Percentiles rank a stretch among this genome's conserved stretches.
These are phyloP conservation scores for Tolypocladium ovalisporum DNA, from an alignment of 2,329 filamentous ascomycete genomes.

Conservation along the genomic window DNA sequence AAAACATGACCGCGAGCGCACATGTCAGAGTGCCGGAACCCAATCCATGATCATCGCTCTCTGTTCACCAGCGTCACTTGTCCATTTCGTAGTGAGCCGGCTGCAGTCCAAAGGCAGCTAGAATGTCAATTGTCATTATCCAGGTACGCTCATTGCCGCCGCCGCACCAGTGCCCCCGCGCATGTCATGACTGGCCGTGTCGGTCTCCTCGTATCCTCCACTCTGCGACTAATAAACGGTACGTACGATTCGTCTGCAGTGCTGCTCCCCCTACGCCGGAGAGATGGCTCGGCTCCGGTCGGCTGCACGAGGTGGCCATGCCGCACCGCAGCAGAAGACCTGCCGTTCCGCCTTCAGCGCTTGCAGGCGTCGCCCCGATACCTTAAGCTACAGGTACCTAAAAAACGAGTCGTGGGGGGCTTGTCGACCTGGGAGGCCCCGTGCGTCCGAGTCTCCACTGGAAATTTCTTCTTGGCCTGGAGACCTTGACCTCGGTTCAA, in stretches of 20 bases:
- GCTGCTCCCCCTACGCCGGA: conserved; percentile 2
- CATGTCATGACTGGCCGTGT: not conserved
- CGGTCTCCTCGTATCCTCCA: not conserved
- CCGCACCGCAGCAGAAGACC: not conserved
- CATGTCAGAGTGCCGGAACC: not conserved
- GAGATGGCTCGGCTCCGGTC: conserved; percentile 5
- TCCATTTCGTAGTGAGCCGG: not conserved
- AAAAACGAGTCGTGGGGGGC: not conserved
- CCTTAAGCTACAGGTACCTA: too few relatives aligned
- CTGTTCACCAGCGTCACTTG: not conserved
- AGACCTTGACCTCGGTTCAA: not conserved
- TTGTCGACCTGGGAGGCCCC: not conserved
- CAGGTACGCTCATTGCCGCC: too few relatives aligned
- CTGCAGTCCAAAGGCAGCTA: not conserved
- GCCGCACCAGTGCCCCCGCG: not conserved
- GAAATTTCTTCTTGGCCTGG: not conserved
- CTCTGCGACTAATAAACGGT: not conserved
- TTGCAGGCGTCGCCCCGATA: not conserved
- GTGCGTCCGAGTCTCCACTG: not conserved
- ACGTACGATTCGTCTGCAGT: not conserved
- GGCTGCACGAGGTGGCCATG: not conserved
- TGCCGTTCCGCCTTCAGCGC: not conserved
- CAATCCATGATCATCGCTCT: not conserved
- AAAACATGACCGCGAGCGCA: conserved; percentile 2
- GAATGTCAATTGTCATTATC: too few relatives aligned